A percentile compares a stretch with the other conserved stretches of the same genome.
Evolutionary conservation across 345 rosid genomes (phyloP).

Genomic region (Camelina sativa): DNA sequence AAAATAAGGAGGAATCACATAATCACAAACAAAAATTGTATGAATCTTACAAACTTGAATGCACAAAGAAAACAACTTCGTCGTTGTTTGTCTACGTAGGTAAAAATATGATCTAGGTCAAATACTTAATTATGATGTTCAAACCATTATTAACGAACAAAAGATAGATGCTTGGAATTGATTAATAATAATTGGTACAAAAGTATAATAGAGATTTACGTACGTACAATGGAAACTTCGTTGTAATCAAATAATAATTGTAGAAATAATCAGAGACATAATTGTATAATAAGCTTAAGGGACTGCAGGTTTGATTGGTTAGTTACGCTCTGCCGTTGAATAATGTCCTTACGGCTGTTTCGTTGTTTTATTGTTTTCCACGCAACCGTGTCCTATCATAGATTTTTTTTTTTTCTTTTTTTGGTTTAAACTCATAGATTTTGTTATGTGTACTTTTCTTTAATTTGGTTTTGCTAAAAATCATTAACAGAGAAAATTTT

Average conservation of each 20-base stretch:
- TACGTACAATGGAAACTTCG: conserved; percentile 34
- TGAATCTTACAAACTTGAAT: background rate
- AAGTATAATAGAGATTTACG: conserved; percentile 20
- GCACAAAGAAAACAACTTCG: background rate
- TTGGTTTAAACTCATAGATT: conserved; percentile 6
- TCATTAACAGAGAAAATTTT: background rate
- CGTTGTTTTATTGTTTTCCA: conserved; percentile 4
- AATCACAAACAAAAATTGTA: background rate
- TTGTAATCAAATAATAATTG: conserved; percentile 30
- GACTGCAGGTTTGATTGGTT: conserved; percentile 28
- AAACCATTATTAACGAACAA: background rate
- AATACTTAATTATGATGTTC: conserved; percentile 25
- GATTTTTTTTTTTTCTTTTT: background rate
- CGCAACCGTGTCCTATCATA: conserved; percentile 31
- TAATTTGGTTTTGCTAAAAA: background rate
- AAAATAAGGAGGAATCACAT: too few species aligned
- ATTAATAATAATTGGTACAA: conserved; percentile 8
- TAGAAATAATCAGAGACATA: conserved; percentile 20
- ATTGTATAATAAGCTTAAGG: conserved; percentile 19
- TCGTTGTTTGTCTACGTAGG: background rate
- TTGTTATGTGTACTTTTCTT: conserved; percentile 9
- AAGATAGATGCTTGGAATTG: conserved; percentile 14
- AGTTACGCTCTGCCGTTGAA: conserved; percentile 31
- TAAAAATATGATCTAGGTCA: background rate
- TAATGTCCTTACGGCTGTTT: conserved; percentile 19